Percentiles rank a stretch among this genome's conserved stretches.
phyloP scores from a whole-genome alignment of 139 green algal genomes.

The Tetradesmus lagerheimii region DNA sequence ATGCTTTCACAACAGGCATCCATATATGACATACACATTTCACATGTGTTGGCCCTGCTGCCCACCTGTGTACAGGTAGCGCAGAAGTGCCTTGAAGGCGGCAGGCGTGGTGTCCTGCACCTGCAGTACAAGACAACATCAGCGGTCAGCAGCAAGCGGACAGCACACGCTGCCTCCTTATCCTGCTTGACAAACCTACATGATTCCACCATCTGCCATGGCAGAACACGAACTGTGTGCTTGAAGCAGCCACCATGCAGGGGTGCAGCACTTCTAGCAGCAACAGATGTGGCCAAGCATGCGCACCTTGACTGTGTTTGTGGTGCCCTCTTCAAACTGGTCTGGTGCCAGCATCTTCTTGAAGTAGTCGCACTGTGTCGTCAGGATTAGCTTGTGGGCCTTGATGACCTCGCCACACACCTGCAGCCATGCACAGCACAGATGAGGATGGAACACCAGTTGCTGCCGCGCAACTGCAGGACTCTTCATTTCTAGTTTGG shows the following conservation, averaged over 20 bases:
- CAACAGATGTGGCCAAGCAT: not conserved
- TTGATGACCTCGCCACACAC: conserved; percentile 23
- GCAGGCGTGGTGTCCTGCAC: conserved; percentile 27
- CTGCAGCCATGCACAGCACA: conserved; percentile 2
- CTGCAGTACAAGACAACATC: not conserved
- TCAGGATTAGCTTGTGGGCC: conserved; percentile 42
- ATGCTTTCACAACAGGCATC: no score
- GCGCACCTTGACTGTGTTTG: not conserved
- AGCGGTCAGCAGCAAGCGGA: not conserved
- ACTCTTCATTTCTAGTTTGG: no score
- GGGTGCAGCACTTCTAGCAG: no score
- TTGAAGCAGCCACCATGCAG: not conserved
- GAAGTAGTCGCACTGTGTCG: conserved; percentile 46
- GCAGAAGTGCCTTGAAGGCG: conserved; percentile 28
- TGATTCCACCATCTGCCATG: no score
- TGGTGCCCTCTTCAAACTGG: conserved; percentile 32
- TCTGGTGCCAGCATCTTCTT: conserved; percentile 35
- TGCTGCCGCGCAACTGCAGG: no score
- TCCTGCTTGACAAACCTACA: no score
- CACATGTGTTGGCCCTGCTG: not conserved
- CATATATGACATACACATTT: not conserved
- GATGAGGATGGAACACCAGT: no score
- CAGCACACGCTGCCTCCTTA: no score
- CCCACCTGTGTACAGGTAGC: conserved; percentile 38
- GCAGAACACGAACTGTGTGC: not conserved